These are phyloP conservation scores for Peterozyma toletana DNA, from an alignment of 805 yeast species.

Conservation along the genomic window DNA sequence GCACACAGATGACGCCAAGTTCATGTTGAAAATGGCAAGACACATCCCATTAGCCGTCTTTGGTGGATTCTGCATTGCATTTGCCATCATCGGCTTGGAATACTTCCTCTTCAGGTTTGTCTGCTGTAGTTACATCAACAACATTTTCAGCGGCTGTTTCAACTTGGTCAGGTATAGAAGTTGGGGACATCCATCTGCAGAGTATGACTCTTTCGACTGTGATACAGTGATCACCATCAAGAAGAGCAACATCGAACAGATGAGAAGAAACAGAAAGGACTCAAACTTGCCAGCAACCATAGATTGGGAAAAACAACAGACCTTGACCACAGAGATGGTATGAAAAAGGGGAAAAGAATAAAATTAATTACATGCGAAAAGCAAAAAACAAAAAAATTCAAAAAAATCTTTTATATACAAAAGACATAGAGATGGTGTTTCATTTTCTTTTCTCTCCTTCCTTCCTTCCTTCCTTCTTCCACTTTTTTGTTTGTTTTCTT, in stretches of 20 bases:
- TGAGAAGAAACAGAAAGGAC: slow-evolving; percentile 43
- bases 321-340: slow-evolving; percentile 7
- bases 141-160: neutral
- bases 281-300: slow-evolving; percentile 41
- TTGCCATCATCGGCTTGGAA: slow-evolving; percentile 36
- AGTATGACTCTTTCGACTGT: neutral
- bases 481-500: no score
- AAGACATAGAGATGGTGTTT: no score
- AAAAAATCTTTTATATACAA: no score
- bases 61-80: slow-evolving; percentile 59
- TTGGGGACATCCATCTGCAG: neutral
- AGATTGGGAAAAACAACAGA: slow-evolving; percentile 17
- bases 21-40: slow-evolving; percentile 64
- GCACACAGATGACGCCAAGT: slow-evolving; percentile 84
- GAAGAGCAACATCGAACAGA: slow-evolving; percentile 10
- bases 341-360: neutral
- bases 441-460: no score
- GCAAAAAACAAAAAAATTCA: no score
- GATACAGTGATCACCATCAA: slow-evolving; percentile 4
- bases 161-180: neutral
- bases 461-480: no score
- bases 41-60: slow-evolving; percentile 70
- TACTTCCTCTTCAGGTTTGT: slow-evolving; percentile 31
- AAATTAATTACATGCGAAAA: no score
- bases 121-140: no score